Base-by-base conservation (phyloP, 2,329 filamentous ascomycete genomes). In the Colletotrichum viniferum region DNA sequence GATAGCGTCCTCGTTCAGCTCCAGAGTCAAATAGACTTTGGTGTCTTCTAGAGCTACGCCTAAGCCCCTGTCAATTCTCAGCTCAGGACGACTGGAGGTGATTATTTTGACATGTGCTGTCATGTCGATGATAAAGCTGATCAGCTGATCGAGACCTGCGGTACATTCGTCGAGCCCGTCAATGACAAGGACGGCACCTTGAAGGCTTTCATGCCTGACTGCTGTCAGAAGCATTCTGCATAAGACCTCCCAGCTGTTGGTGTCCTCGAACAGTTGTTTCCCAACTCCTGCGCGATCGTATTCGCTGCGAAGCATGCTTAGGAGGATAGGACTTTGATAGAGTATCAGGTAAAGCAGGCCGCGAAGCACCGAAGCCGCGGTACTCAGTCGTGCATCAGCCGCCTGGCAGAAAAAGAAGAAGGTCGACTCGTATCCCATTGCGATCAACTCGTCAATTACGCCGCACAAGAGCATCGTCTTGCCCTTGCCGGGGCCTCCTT, bases 341-440 rank as follows among this genome's bases (percentile, higher is more conserved):
- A 85, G 65, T 0, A 90, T 80, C 18, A 85, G 30, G 58, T 82
- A 87, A 0, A 89, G 81, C 0, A 90, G 79, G 0, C 88, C 86
- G 0, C 85, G 82, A 2, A 90, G 76, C 0, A 88, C 83, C 1
- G 85, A 80, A 0, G 77, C 81, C 0, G 84, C 84, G 65, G 77
- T 86, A 74, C 86, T 87, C n/a, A 87, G 52, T 1, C 78, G 71
- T 2, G 74, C 26, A 55, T 88, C 79, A 4, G 83, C 83, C 8
- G 80, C 80, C 77, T 90, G 83, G 77, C 85, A 89, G 79, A 89
- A 86, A 79, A 87, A 87, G 73, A 79, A 86, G 5, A 36, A 24
- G 2, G 30, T 72, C 13, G 56, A 4, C 12, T 67, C 52, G 21
- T 76, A 13, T 7, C 38, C 5, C 26, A 71, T 60, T 14, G 7